Base-by-base conservation (phyloP, 441 rosid genomes). In the Euphorbia schlechtendalii region DNA sequence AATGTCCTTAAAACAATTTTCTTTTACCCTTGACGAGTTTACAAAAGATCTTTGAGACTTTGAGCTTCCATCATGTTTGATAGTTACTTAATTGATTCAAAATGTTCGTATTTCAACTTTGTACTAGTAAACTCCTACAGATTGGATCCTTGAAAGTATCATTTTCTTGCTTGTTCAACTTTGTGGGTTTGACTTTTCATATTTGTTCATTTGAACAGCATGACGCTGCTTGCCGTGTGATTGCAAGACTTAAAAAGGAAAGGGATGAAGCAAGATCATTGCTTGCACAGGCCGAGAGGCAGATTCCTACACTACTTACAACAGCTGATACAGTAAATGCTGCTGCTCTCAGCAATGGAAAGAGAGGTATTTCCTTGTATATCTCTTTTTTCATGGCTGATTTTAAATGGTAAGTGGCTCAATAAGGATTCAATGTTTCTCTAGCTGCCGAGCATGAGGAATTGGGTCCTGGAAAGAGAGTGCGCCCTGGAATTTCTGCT, bases 191-290 rank as follows among this genome's bases (percentile, higher is more conserved):
- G 18, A 72, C 43, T 21, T 11, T 46, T 54, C 57, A 27, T 15
- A 1, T 28, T 28, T 61, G 20, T 60, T 25, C 55, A 17, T 41
- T 55, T n/a, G 73, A 30, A 52, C 85, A 94, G 99, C 99, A 94
- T 74, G 99, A 95, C 80, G 96, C 99, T 74, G 97, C 99, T 68
- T 95, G 99, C 78, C 98, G 99, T 36, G 99, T 95, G 69, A 95
- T 95, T 83, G 96, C 97, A 56, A 88, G 98, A 84, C 92, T 95
- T 58, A 89, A 79, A 71, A 95, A 88, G 76, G 99, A 95, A 81
- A 85, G 93, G 71, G 97, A 95, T 70, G 99, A 89, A 68, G 84
- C 99, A 30, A 86, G 91, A 62, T 78, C 89, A 60, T 83, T 95
- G 61, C 99, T 95, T 70, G 70, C 95, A 52, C 90, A 84, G 68